Evolutionary conservation across 2,329 filamentous ascomycete genomes (phyloP).

Genomic region (Proliferodiscus dingleyae): DNA sequence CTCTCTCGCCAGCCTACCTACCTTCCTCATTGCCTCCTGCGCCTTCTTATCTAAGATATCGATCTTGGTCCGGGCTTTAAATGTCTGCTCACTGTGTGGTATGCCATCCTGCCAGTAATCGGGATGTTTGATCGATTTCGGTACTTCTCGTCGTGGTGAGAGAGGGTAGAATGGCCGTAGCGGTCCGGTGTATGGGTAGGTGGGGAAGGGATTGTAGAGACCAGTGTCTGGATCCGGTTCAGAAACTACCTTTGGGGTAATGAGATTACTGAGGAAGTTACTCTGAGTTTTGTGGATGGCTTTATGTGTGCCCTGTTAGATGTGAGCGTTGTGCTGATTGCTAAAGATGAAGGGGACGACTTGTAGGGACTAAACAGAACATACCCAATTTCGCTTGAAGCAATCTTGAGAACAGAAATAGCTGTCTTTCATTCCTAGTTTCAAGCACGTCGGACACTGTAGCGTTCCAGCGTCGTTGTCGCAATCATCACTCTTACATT

Average conservation of each 20-base stretch:
- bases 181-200: constrained; percentile 74
- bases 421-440: constrained; percentile 79
- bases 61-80: constrained; percentile 71
- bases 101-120: constrained; percentile 87
- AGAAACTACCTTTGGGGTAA: constrained; percentile 79
- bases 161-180: constrained; percentile 85
- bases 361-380: constrained; percentile 24
- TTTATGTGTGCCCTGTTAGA: constrained; percentile 72
- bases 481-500: constrained; percentile 80
- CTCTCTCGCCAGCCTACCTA: constrained; percentile 81
- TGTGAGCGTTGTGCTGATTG: constrained; percentile 11
- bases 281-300: constrained; percentile 73
- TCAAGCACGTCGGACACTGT: constrained; percentile 93
- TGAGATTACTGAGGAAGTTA: constrained; percentile 67
- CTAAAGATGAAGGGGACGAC: not conserved
- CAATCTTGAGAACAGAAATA: constrained; percentile 98
- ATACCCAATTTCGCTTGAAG: constrained; percentile 98
- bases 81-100: constrained; percentile 53
- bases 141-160: constrained; percentile 66
- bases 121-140: constrained; percentile 74
- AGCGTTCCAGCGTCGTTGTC: constrained; percentile 77
- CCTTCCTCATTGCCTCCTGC: constrained; percentile 84
- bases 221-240: constrained; percentile 88
- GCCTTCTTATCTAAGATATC: constrained; percentile 74
- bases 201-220: constrained; percentile 87